A percentile compares a stretch with the other conserved stretches of the same genome.
phyloP scores from a whole-genome alignment of 2,329 filamentous ascomycete genomes.

The Waltergamsia citrina region DNA sequence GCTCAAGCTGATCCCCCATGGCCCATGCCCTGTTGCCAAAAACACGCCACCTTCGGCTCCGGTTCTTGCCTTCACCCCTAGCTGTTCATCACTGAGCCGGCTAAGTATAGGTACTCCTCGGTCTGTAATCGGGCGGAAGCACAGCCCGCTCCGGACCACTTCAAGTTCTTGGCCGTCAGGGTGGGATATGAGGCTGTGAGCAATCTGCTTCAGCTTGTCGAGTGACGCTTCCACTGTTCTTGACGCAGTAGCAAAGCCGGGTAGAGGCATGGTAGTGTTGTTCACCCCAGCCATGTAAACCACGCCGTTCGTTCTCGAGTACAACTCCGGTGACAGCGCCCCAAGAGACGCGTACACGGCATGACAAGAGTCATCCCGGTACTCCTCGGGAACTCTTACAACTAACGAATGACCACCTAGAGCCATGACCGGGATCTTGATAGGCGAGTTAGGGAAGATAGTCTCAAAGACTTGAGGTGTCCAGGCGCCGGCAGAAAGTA shows the following conservation, averaged over 20 bases:
- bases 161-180: slow-evolving; percentile 41
- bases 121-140: slow-evolving; percentile 62
- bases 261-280: slow-evolving; percentile 47
- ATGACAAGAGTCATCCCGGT: slow-evolving; percentile 48
- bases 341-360: slow-evolving; percentile 57
- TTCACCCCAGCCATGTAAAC: slow-evolving; percentile 71
- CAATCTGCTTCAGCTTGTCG: slow-evolving; percentile 36
- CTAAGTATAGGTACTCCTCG: slow-evolving; percentile 55
- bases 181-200: slow-evolving; percentile 35
- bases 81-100: slow-evolving; percentile 42
- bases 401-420: slow-evolving; percentile 67
- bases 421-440: slow-evolving; percentile 38
- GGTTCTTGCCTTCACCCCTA: slow-evolving; percentile 38
- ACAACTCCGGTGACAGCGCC: slow-evolving; percentile 62
- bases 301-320: slow-evolving; percentile 55
- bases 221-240: slow-evolving; percentile 22
- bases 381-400: slow-evolving; percentile 40
- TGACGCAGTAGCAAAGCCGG: slow-evolving; percentile 23
- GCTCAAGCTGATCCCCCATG: slow-evolving; percentile 60
- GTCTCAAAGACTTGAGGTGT: slow-evolving; percentile 52
- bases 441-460: slow-evolving; percentile 49
- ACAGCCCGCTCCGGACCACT: slow-evolving; percentile 55
- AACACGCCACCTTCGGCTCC: slow-evolving; percentile 53
- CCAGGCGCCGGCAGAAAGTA: slow-evolving; percentile 66
- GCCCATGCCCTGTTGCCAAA: slow-evolving; percentile 63